Percentiles rank a stretch among this genome's conserved stretches.
These are phyloP conservation scores for Mycena metata DNA, from an alignment of 768 basidiomycete genomes.

Conservation along the genomic window DNA sequence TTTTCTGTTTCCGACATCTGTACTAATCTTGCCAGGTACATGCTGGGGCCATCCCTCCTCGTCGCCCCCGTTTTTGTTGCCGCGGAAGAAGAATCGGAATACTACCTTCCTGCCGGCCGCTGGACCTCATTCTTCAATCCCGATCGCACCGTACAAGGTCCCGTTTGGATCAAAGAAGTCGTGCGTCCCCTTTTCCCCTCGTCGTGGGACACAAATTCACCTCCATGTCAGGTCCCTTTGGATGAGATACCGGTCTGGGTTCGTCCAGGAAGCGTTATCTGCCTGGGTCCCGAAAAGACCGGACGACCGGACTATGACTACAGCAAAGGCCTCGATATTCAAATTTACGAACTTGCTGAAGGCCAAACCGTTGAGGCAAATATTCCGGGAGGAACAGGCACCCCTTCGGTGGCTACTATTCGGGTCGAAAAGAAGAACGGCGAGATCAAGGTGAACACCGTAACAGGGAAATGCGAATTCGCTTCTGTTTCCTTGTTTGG, in stretches of 20 bases:
- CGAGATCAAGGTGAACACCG: slow-evolving; percentile 47
- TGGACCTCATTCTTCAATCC: slow-evolving; percentile 75
- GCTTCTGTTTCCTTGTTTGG: slow-evolving; percentile 27
- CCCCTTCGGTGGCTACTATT: slow-evolving; percentile 57
- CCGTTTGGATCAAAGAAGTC: slow-evolving; percentile 69
- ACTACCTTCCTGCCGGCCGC: slow-evolving; percentile 70
- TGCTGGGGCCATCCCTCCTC: slow-evolving; percentile 66
- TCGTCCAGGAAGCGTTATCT: slow-evolving; percentile 67
- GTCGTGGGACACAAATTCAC: background rate
- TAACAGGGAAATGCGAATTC: slow-evolving; percentile 38
- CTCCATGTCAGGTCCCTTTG: slow-evolving; percentile 61
- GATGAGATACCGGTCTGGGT: slow-evolving; percentile 79
- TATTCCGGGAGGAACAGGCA: slow-evolving; percentile 60
- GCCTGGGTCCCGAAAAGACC: slow-evolving; percentile 66
- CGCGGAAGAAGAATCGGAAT: slow-evolving; percentile 65
- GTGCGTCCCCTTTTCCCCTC: slow-evolving; percentile 11
- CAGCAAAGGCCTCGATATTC: slow-evolving; percentile 60
- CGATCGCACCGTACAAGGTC: slow-evolving; percentile 66
- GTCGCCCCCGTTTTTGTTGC: slow-evolving; percentile 75
- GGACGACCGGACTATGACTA: slow-evolving; percentile 75
- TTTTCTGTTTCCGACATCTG: slow-evolving; percentile 37
- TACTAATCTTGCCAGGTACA: slow-evolving; percentile 39
- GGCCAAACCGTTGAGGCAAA: slow-evolving; percentile 54
- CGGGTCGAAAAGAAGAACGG: slow-evolving; percentile 49
- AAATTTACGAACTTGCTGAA: slow-evolving; percentile 66